Conservation (phyloP, 768 basidiomycete species). For the Amyloporia xantha region DNA sequence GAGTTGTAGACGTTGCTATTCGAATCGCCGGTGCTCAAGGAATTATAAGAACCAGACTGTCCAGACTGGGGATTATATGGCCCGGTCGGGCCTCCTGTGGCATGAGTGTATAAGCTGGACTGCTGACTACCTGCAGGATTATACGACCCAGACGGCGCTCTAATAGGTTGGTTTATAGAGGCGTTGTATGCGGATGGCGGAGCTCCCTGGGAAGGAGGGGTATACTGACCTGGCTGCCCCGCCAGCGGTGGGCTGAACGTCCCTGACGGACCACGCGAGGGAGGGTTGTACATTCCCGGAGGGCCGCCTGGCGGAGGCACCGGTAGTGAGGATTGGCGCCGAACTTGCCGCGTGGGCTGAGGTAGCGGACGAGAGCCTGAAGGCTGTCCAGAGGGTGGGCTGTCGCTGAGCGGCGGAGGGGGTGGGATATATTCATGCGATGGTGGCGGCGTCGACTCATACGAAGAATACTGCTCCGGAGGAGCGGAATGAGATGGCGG, state of each 20-base stretch:
- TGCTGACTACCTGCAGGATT: background rate
- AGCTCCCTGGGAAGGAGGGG: background rate
- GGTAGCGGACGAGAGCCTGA: conserved; percentile 17
- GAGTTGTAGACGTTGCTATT: conserved; percentile 10
- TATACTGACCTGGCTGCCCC: background rate
- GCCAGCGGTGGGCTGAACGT: background rate
- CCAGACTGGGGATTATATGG: background rate
- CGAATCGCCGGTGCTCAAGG: conserved; percentile 5
- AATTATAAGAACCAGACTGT: background rate
- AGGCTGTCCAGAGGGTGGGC: conserved; percentile 21
- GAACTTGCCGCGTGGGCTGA: conserved; percentile 6
- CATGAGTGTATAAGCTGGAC: background rate
- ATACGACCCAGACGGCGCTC: conserved; percentile 3
- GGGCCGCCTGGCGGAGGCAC: conserved; percentile 11
- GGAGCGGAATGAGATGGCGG: conserved; percentile 28
- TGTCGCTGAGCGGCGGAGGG: conserved; percentile 29
- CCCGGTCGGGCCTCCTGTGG: background rate
- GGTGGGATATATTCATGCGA: conserved; percentile 28
- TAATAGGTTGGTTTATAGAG: background rate
- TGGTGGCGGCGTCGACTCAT: conserved; percentile 18
- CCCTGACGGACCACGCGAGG: conserved; percentile 5
- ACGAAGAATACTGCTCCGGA: conserved; percentile 20
- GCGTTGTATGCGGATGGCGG: background rate
- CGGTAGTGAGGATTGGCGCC: conserved; percentile 17
- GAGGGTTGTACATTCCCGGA: conserved; percentile 10